Base-by-base conservation (phyloP, 179 eudicot genomes). In the Gypsophila paniculata region DNA sequence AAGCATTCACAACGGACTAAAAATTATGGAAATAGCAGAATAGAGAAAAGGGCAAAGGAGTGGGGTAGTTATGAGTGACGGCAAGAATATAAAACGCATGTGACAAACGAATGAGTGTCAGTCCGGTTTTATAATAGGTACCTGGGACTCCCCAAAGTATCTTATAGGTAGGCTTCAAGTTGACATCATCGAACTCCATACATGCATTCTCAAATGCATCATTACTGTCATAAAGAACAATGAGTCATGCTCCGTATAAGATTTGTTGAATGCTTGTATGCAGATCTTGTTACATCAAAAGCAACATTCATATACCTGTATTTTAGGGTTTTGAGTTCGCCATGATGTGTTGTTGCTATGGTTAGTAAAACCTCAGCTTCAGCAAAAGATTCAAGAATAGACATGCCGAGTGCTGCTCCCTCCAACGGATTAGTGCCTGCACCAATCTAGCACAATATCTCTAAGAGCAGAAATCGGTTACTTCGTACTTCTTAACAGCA, bases 101-200 rank as follows among this genome's bases (percentile, higher is more conserved):
- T 23, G 21, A 66, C 18, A 15, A 0, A 59, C 63, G 48, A 26
- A 57, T 57, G 49, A 65, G 42, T 64, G 32, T 13, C 23, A 58
- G 29, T 26, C 18, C 55, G 25, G 29, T 61, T 66, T 34, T 68
- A 70, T 15, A 70, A 74, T 26, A 72, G 60, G 44, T 77, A 94
- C 97, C 99, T 88, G 97, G 99, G 72, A 92, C 84, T 74, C 99
- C 97, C 99, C 95, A 88, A 22, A 94, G 95, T 76, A 94, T 90
- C 82, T 75, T 88, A 76, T 92, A 94, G 48, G 99, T 88, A 71
- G 99, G 99, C 86, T 87, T 94, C 80, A 94, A 80, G 72, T 94
- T 90, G 81, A 88, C 90, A 72, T 92, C 97, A 82, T 92, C 97
- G 77, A 94, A 94, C 81, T 92, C 99, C 96, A 92, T 88, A 73